These are phyloP conservation scores for Cystobasidium slooffiae DNA, from an alignment of 1,284 basidiomycete species.

Conservation along the genomic window DNA sequence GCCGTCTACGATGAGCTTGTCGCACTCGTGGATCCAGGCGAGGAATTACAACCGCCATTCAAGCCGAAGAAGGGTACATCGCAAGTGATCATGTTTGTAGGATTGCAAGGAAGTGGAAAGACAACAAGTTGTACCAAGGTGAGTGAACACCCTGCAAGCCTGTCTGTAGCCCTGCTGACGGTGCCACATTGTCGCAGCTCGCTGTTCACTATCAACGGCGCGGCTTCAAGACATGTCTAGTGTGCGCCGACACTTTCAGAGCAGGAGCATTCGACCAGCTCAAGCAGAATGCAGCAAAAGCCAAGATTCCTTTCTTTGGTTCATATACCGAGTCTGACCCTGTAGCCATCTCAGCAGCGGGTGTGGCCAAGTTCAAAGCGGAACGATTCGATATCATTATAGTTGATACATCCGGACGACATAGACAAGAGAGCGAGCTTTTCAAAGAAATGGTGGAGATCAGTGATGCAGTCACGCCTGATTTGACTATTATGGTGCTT, in stretches of 20 bases:
- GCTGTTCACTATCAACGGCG: conserved; percentile 97
- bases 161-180: background rate
- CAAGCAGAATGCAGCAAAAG: conserved; percentile 92
- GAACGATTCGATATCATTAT: conserved; percentile 98
- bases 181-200: conserved; percentile 59
- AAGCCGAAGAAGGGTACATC: conserved; percentile 94
- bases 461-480: conserved; percentile 83
- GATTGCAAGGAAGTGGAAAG: conserved; percentile 97
- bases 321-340: conserved; percentile 99
- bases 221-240: conserved; percentile 96
- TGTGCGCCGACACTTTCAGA: conserved; percentile 99
- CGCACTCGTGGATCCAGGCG: conserved; percentile 79
- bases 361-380: conserved; percentile 96
- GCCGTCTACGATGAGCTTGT: conserved; percentile 97
- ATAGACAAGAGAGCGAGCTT: conserved; percentile 95
- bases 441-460: conserved; percentile 99
- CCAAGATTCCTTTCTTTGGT: conserved; percentile 98
- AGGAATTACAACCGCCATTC: conserved; percentile 60
- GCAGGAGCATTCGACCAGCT: conserved; percentile 97
- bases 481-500: conserved; percentile 60
- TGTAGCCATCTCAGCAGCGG: conserved; percentile 88
- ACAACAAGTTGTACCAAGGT: conserved; percentile 94
- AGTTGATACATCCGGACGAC: conserved; percentile 95
- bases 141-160: background rate
- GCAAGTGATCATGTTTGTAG: conserved; percentile 97